Conservation (phyloP, 176 grass and related monocot genomes). For the Otatea glauca region DNA sequence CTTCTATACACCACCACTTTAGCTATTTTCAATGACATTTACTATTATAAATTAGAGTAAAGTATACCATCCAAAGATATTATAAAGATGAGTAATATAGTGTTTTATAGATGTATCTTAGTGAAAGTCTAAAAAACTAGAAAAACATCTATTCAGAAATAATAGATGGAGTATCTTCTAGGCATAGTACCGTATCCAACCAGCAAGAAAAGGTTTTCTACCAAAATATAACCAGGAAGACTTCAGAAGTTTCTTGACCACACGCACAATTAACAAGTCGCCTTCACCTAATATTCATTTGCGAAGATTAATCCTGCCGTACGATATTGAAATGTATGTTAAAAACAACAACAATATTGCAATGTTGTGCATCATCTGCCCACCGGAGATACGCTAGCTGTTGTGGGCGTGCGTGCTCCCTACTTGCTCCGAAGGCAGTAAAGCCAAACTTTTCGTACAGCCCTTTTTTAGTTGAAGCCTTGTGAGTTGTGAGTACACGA, state of each 20-base stretch:
- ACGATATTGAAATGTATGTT: not conserved
- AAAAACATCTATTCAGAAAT: too few species aligned
- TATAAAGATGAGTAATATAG: too few species aligned
- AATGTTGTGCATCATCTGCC: too few species aligned
- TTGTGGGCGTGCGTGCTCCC: not conserved
- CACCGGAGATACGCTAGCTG: too few species aligned
- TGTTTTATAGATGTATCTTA: too few species aligned
- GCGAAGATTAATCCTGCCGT: not conserved
- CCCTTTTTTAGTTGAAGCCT: not conserved
- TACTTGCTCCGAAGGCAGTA: not conserved
- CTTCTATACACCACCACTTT: too few species aligned
- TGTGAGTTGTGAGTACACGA: not conserved
- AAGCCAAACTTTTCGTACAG: not conserved
- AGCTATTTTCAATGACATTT: too few species aligned
- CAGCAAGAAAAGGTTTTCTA: not conserved
- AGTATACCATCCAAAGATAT: too few species aligned
- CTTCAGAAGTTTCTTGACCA: not conserved
- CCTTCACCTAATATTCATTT: not conserved
- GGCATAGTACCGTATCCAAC: not conserved
- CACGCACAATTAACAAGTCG: not conserved
- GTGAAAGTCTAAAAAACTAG: too few species aligned
- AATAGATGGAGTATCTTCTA: not conserved
- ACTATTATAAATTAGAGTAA: too few species aligned
- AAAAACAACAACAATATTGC: not conserved
- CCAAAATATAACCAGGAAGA: not conserved